Evolutionary conservation across 169 alveolate species (phyloP), one percentile per base, ranked within the genome.

Genomic region (Cryptosporidium sp.): DNA sequence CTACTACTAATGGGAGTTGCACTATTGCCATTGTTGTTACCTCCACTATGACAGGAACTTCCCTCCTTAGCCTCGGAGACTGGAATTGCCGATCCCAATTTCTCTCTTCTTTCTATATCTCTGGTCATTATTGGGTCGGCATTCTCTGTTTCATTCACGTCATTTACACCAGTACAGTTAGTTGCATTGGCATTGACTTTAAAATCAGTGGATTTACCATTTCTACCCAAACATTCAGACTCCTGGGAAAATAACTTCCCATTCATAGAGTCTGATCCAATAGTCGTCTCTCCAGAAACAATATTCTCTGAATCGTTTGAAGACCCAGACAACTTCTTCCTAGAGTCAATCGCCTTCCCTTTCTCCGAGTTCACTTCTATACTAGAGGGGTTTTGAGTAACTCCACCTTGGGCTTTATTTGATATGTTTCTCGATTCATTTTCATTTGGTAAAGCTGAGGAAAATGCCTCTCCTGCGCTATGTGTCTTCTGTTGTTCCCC

Each of bases 401-500:
- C 67, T 55, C 67, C 67, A 21, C 35, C 1, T 35, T 18, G 71
- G n/a, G 12, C 18, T 65, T 69, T 39, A 23, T 41, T 45, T 33
- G 62, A 26, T 45, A 41, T 18, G 23, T 69, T 69, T 41, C 12
- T 69, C 1, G 84, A 23, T 9, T 69, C 84, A 29, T 69, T 69
- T 39, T 69, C 84, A 69, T 69, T 39, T 16, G 71, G 71, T 1
- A 16, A 65, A 7, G 41, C 10, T n/a, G 48, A 7, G 0, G 84
- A 23, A 50, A 23, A n/a, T 23, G 1, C 37, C 0, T 23, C 58
- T 41, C 43, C 58, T n/a, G n/a, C n/a, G 1, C n/a, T 10, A 50
- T 41, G 84, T 10, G 67, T 26, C 37, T n/a, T 55, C n/a, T 8
- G 18, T n/a, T 55, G 67, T 2, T 55, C 67, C 14, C 50, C 71